Conservation (phyloP, 495 filamentous ascomycete genomes). For the Chaetomium cochliodes region DNA sequence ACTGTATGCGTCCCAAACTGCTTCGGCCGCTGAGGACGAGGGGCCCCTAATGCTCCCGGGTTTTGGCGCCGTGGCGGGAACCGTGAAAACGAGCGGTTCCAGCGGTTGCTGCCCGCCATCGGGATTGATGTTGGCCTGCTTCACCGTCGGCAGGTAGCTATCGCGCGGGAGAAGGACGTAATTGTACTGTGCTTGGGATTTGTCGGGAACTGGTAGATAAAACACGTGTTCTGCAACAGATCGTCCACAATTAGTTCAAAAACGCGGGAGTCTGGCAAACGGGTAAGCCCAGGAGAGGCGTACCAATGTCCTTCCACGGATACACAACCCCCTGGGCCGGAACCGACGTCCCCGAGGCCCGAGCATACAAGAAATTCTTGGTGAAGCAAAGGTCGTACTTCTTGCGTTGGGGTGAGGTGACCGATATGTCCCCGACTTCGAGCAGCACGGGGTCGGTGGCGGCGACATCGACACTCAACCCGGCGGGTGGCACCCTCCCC, state of each 20-base stretch:
- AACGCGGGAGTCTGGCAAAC: neutral
- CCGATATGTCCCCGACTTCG: conserved; percentile 69
- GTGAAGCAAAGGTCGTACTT: conserved; percentile 82
- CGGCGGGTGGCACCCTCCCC: conserved; percentile 13
- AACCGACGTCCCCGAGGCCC: conserved; percentile 60
- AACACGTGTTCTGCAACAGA: conserved; percentile 65
- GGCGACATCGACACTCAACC: conserved; percentile 33
- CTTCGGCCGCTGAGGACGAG: conserved; percentile 45
- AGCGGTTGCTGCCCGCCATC: conserved; percentile 34
- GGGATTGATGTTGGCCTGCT: conserved; percentile 31
- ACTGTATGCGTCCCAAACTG: conserved; percentile 59
- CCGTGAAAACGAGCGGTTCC: conserved; percentile 83
- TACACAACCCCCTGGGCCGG: conserved; percentile 67
- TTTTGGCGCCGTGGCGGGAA: conserved; percentile 71
- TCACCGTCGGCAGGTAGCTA: conserved; percentile 48
- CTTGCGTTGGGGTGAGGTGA: conserved; percentile 83
- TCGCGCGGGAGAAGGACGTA: conserved; percentile 81
- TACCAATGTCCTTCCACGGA: conserved; percentile 72
- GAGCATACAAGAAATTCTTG: conserved; percentile 63
- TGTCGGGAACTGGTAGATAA: conserved; percentile 88
- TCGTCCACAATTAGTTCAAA: neutral
- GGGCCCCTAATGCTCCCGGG: conserved; percentile 51
- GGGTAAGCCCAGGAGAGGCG: conserved; percentile 31
- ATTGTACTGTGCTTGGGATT: conserved; percentile 81
- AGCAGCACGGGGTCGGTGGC: conserved; percentile 51